A percentile compares a stretch with the other conserved stretches of the same genome.
Conservation (phyloP, 2,329 filamentous ascomycete genomes). For the Chrysoporthe puriensis region DNA sequence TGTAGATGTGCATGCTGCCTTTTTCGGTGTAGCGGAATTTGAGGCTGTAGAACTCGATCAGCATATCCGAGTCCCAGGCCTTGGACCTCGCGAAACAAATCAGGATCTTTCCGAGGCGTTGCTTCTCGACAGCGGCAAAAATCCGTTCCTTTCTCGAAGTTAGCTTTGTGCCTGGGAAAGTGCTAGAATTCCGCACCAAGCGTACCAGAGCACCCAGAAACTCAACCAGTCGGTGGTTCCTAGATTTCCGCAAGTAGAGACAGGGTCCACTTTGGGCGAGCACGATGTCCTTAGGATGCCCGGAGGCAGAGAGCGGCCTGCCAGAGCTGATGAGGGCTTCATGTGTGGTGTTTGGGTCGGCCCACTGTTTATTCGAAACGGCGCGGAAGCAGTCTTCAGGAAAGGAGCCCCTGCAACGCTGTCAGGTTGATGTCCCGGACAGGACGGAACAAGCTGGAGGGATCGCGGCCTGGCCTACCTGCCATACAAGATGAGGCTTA, state of each 20-base stretch:
- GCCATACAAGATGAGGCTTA: constrained; percentile 19
- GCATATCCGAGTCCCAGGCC: background rate
- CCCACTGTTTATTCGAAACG: background rate
- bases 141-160: constrained; percentile 1
- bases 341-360: background rate
- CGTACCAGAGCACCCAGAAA: constrained; percentile 17
- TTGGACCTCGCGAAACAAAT: constrained; percentile 21
- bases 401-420: constrained; percentile 2
- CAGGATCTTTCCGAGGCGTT: constrained; percentile 14
- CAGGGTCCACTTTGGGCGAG: background rate
- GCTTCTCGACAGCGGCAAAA: constrained; percentile 10
- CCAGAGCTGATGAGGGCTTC: constrained; percentile 11
- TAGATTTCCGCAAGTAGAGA: constrained; percentile 11
- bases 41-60: constrained; percentile 24
- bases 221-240: constrained; percentile 8
- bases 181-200: background rate
- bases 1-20: constrained; percentile 9
- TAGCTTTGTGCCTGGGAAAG: background rate
- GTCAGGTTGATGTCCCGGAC: background rate
- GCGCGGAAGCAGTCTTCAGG: constrained; percentile 17
- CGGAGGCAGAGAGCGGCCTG: background rate
- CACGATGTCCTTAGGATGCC: background rate
- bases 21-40: constrained; percentile 17
- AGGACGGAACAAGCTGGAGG: background rate
- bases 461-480: background rate